Base-by-base conservation (phyloP, 805 yeast species). In the Cyberlindnera amylophila region DNA sequence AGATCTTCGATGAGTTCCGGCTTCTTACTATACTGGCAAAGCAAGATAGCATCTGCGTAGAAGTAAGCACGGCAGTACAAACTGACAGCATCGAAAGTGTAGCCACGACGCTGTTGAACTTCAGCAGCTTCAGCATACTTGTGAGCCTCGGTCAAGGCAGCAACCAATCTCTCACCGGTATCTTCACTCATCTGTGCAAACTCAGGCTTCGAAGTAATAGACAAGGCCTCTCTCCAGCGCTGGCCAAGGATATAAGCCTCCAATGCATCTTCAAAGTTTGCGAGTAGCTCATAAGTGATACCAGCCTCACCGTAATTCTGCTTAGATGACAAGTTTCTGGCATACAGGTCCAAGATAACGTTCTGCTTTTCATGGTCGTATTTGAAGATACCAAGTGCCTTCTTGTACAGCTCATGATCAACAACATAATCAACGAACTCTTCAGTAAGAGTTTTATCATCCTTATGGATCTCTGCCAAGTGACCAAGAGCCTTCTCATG, bases 191-290 rank as follows among this genome's bases (percentile, higher is more conserved):
- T 56, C 1, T 66, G 71, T 4, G 65, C 64, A 41, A 69, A 65
- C 26, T 65, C 67, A 3, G 71, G 55, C 23, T 55, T 59, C 26
- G 71, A 66, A 1, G 80, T 75, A 40, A 87, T 65, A 0, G 88
- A 52, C 31, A 93, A 59, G 0, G 97, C 96, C 57, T 87, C 95
- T 50, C 74, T 76, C 98, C 98, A 93, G 51, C 73, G 79, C 52
- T 82, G 83, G 9, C 83, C 91, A 36, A 70, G 59, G 11, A 80
- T 69, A 57, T 82, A 89, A 33, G 82, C 72, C 36, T 82, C 85
- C 54, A 88, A 61, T 0, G 98, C 96, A 35, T 71, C 69, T 18
- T 70, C 72, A 34, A 44, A 66, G 17, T 75, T 65, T 2, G 73
- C 75, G 36, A 91, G 68, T 56, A 75, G 72, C 62, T 93, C 99